Evolutionary conservation across 1,284 basidiomycete species (phyloP), one percentile per base, ranked within the genome.

Genomic region (Gomphus bonarii): DNA sequence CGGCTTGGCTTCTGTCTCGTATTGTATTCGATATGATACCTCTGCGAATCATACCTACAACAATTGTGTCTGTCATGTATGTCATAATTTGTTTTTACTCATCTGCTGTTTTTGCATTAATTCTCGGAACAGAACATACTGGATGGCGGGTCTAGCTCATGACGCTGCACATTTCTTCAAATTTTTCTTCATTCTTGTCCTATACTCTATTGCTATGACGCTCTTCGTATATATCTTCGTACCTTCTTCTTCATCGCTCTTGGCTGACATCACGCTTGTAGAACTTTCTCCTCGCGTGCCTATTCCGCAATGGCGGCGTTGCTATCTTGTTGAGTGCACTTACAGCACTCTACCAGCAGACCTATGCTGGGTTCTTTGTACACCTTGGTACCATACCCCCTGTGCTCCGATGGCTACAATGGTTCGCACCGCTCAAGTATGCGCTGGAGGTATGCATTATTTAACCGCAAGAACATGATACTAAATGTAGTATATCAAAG

Each of bases 111-210:
- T 62, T 36, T 48, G n/a, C n/a, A 54, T 61, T 59, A 36, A 68
- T 55, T 58, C 38, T 3, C 53, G 35, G 35, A 50, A 2, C 58
- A 88, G 86, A 56, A 86, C 85, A 14, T 91, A 95, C 66, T 95
- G 90, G 85, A 91, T 95, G 92, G 90, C 91, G 12, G 91, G 93
- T 9, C 78, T 95, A 1, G 78, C 87, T 1, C 74, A 73, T 12
- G 73, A 82, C 38, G 80, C 85, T 0, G 76, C 81, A 0, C 73
- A 81, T 63, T 91, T 85, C 73, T 91, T 91, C 80, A 91, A 91
- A 67, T 91, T 85, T 70, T 72, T 91, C 16, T 78, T 91, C 62
- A 81, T 91, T 57, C 73, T 91, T 11, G 79, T 88, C 25, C 72
- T 89, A 43, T 95, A 84, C 67, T 83, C 84, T 0, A 74, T 95